Evolutionary conservation across 257 asterid species (phyloP), one percentile per base, ranked within the genome.

Genomic region (Orobanche coerulescens): DNA sequence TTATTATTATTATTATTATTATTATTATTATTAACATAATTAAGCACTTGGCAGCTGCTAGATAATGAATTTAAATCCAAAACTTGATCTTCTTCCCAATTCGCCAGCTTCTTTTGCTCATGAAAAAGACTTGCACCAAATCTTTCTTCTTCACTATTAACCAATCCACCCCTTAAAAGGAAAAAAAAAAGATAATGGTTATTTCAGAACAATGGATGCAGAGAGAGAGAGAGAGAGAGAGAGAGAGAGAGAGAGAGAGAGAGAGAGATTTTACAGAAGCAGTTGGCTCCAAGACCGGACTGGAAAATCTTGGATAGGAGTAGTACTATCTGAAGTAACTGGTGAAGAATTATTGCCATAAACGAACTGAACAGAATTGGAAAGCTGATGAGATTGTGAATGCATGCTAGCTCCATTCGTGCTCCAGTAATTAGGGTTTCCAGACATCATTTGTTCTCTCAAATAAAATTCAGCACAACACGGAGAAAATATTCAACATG

Each of bases 341-440:
- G 71, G 12, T 39, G 73, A 36, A 44, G 51, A 18, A 46, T 46
- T 46, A 18, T 30, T 66, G 30, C 56, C 73, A 68, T 73, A 76
- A 37, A 75, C 64, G 22, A 76, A 64, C 34, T 80, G 79, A 46
- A 73, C n/a, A n/a, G 50, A 15, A 43, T 42, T 42, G 1, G 49
- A 53, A 34, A 57, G 53, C 25, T 33, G 57, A 5, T 34, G 69
- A 48, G 63, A 48, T 8, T 78, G 82, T 74, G 83, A 78, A 75
- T 81, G 88, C 88, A 84, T 84, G 88, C 77, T n/a, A n/a, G n/a
- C n/a, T n/a, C n/a, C 83, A 67, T 74, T 73, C 82, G 74, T 84
- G 82, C 82, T 83, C 96, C 96, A 87, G 94, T 94, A 85, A 50
- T 67, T 84, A 87, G 97, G 95, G 96, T 87, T 90, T 87, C 94